Base-by-base conservation (phyloP, 2,329 filamentous ascomycete species). In the Colletotrichum sp. region DNA sequence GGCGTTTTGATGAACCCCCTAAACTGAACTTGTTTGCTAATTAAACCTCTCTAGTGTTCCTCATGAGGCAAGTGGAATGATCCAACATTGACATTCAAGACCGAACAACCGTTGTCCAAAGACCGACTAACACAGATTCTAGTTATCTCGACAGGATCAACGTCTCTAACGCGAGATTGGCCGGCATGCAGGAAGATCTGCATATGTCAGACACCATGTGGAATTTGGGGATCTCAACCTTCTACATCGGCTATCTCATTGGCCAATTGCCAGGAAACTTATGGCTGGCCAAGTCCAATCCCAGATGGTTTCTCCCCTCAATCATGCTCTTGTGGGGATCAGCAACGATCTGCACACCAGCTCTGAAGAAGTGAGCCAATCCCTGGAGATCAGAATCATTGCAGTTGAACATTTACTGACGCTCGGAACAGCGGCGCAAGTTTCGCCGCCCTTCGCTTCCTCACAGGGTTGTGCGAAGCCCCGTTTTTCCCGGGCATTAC, bases 131-230 rank as follows among this genome's bases (percentile, higher is more conserved):
- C 27, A 75, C 28, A 52, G 22, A 34, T 0, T 3, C 85, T 36
- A 88, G 86, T 78, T 89, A 89, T 78, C 83, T 89, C 68, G 87
- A 89, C 77, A 83, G 87, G 65, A 88, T 87, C 55, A 90, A 89
- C 78, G 86, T 89, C 64, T 87, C 86, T 68, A 85, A 85, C 77
- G 84, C 84, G 11, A 81, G 82, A 64, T 80, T 85, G 25, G 82
- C 82, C 19, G 82, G 83, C 4, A 79, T 86, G 60, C 80, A 83
- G 71, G 72, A 78, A 22, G 83, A 84, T 72, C 80, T 87, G 5
- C 30, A 76, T n/a, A 82, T 86, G 75, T 77, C 68, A 30, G 79
- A 82, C 59, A 82, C 79, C 3, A 78, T 84, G 39, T 88, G 86
- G 81, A 82, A 80, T 44, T 77, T 83, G 63, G 86, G 80, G 68